Evolutionary conservation across 805 yeast genomes (phyloP).

Genomic region (Metschnikowia kofuensis): DNA sequence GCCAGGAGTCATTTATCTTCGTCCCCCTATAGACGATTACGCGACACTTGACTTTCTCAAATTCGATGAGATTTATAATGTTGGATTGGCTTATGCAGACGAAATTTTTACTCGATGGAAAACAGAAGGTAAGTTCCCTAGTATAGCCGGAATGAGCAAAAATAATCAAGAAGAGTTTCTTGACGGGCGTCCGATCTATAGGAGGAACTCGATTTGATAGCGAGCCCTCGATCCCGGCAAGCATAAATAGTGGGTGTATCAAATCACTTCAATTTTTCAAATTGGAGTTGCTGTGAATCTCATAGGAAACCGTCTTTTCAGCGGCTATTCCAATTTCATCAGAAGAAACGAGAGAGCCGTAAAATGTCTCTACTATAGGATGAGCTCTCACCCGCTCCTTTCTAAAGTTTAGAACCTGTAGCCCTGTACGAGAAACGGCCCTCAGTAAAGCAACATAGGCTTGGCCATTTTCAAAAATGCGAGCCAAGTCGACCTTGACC

Average conservation of each 20-base stretch:
- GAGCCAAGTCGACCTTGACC: slow-evolving; percentile 64
- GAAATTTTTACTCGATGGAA: slow-evolving; percentile 51
- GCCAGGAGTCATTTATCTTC: slow-evolving; percentile 78
- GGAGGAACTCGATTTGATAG: slow-evolving; percentile 18
- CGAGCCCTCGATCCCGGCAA: background rate
- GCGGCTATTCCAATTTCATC: slow-evolving; percentile 5
- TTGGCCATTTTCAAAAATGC: slow-evolving; percentile 76
- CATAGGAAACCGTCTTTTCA: no score
- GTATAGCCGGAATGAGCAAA: slow-evolving; percentile 48
- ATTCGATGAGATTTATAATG: slow-evolving; percentile 83
- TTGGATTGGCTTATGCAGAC: slow-evolving; percentile 75
- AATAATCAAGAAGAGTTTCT: slow-evolving; percentile 7
- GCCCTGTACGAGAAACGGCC: slow-evolving; percentile 40
- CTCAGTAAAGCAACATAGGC: slow-evolving; percentile 81
- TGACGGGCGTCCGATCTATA: slow-evolving; percentile 7
- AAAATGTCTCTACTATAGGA: slow-evolving; percentile 14
- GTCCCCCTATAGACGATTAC: slow-evolving; percentile 92
- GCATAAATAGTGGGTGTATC: no score
- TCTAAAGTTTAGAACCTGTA: slow-evolving; percentile 18
- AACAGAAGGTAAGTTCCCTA: slow-evolving; percentile 53
- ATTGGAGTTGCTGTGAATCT: no score
- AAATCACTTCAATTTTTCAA: no score
- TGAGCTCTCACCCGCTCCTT: slow-evolving; percentile 16
- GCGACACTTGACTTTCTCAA: slow-evolving; percentile 91
- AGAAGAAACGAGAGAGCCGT: slow-evolving; percentile 26